These are phyloP conservation scores for Aspergillus puulaauensis DNA, from an alignment of 2,329 filamentous ascomycete genomes.

Conservation along the genomic window DNA sequence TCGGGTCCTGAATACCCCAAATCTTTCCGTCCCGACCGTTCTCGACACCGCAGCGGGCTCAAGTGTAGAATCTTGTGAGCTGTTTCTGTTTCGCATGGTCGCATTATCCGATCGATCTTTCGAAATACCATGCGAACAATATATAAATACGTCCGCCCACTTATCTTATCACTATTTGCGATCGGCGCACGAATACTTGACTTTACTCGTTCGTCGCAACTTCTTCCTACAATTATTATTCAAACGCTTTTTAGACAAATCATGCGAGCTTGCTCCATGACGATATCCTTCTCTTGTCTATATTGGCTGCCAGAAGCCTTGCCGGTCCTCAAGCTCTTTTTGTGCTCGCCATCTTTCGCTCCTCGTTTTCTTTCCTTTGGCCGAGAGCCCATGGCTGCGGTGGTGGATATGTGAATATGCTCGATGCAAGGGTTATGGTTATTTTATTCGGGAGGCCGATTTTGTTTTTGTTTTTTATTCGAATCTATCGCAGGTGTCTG, in stretches of 20 bases:
- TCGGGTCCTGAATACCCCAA: slow-evolving; percentile 40
- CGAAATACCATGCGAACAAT: neutral
- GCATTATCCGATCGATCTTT: slow-evolving; percentile 1
- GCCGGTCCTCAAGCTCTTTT: slow-evolving; percentile 11
- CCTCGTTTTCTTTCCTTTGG: slow-evolving; percentile 6
- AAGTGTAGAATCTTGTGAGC: slow-evolving; percentile 40
- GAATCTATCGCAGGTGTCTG: slow-evolving; percentile 20
- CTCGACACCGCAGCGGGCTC: slow-evolving; percentile 36
- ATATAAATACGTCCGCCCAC: no score
- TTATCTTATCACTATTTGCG: neutral
- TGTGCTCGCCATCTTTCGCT: slow-evolving; percentile 8
- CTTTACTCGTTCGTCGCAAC: neutral
- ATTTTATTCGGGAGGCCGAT: slow-evolving; percentile 15
- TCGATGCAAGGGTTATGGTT: slow-evolving; percentile 23
- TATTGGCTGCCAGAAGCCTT: slow-evolving; percentile 18
- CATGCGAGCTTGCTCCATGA: slow-evolving; percentile 18
- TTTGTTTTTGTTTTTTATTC: slow-evolving; percentile 14
- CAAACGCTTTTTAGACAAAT: slow-evolving; percentile 8
- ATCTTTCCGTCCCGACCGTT: slow-evolving; percentile 39
- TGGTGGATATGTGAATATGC: slow-evolving; percentile 16
- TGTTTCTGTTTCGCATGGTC: neutral
- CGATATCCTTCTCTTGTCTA: slow-evolving; percentile 18
- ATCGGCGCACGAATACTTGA: neutral
- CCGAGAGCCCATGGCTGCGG: slow-evolving; percentile 13
- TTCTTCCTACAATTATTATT: neutral